These are phyloP conservation scores for Saccharum spontaneum DNA, from an alignment of 176 grass and related monocot species.

Conservation along the genomic window DNA sequence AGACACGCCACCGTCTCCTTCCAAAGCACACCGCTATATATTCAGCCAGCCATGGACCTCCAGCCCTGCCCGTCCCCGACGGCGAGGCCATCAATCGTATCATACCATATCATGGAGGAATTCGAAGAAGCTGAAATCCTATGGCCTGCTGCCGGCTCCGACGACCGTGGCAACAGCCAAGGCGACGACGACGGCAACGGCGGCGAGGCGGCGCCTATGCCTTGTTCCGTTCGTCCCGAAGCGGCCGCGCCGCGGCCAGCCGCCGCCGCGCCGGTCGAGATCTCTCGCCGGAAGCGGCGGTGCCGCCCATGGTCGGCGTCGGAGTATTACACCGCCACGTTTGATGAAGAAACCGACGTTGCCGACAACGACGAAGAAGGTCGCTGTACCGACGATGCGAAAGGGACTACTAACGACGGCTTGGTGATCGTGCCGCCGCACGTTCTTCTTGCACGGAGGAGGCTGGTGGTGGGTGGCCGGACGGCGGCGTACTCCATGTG, in stretches of 20 bases:
- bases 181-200: not conserved
- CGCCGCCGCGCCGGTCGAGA: constrained; percentile 30
- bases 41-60: not conserved
- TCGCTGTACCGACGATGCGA: not conserved
- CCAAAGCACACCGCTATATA: constrained; percentile 41
- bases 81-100: constrained; percentile 20
- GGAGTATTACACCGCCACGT: not conserved
- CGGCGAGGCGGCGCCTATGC: not conserved
- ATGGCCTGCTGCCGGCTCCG: constrained; percentile 29
- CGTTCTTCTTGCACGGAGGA: constrained; percentile 26
- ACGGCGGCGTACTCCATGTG: constrained; percentile 65
- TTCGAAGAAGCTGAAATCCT: constrained; percentile 61
- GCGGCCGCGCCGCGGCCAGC: not conserved
- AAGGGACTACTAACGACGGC: not conserved
- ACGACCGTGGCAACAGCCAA: not conserved
- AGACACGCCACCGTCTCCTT: constrained; percentile 34
- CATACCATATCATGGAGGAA: constrained; percentile 47
- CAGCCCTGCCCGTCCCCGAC: constrained; percentile 19
- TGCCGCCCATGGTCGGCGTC: constrained; percentile 46
- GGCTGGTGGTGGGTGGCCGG: constrained; percentile 1
- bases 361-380: not conserved
- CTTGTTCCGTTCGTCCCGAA: not conserved
- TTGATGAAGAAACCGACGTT: not conserved
- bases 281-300: constrained; percentile 44
- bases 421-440: constrained; percentile 41